Conservation (phyloP, 257 asterid genomes). For the Scutellaria minor region DNA sequence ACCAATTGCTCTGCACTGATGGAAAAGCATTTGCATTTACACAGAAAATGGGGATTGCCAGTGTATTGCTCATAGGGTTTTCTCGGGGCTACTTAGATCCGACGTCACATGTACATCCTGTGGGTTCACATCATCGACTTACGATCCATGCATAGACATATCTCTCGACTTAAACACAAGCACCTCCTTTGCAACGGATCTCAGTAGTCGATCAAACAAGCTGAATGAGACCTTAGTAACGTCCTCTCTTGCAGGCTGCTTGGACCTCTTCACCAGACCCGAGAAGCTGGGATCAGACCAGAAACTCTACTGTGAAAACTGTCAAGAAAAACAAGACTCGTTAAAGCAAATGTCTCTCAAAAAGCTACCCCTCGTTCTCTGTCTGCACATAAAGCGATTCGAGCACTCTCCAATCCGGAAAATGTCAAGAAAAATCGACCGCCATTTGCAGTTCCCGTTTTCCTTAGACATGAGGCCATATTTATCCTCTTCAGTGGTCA, state of each 20-base stretch:
- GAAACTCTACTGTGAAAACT: conserved; percentile 65
- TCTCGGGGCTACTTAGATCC: conserved; percentile 73
- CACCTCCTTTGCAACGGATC: conserved; percentile 32
- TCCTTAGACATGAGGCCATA: conserved; percentile 76
- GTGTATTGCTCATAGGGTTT: conserved; percentile 69
- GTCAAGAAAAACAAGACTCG: conserved; percentile 57
- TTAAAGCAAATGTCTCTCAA: conserved; percentile 73
- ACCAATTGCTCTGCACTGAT: conserved; percentile 27
- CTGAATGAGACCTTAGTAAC: conserved; percentile 39
- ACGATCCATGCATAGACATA: conserved; percentile 72
- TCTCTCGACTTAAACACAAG: conserved; percentile 59
- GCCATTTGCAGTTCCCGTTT: conserved; percentile 70
- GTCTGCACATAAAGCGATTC: conserved; percentile 74
- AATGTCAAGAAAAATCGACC: conserved; percentile 69
- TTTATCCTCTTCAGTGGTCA: conserved; percentile 64
- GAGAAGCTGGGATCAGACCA: conserved; percentile 72
- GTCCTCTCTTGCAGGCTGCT: conserved; percentile 57
- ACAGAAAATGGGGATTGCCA: conserved; percentile 68
- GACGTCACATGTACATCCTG: conserved; percentile 76
- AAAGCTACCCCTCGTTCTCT: conserved; percentile 67
- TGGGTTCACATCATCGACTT: conserved; percentile 78
- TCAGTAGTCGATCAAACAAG: conserved; percentile 48
- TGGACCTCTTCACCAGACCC: conserved; percentile 69
- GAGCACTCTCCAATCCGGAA: conserved; percentile 64
- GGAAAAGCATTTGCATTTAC: conserved; percentile 29